Conservation (phyloP, 2,329 filamentous ascomycete genomes). For the Didymella arachidicola region DNA sequence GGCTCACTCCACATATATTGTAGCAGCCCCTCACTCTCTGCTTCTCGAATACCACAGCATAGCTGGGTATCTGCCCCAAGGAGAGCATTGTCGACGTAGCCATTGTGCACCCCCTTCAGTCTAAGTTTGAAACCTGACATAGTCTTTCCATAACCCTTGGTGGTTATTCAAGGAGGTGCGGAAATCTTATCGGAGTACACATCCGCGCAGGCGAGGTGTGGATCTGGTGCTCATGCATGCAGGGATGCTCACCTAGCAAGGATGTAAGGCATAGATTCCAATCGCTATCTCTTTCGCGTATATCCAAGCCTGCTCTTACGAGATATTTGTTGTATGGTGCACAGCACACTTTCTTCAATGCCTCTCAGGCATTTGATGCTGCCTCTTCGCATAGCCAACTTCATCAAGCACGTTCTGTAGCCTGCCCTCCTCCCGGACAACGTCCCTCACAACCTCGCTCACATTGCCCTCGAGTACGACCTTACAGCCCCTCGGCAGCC, state of each 20-base stretch:
- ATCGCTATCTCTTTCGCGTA: background rate
- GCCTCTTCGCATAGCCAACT: slow-evolving; percentile 42
- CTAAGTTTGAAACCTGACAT: too few species aligned
- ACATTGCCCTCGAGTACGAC: slow-evolving; percentile 53
- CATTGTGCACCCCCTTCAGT: too few species aligned
- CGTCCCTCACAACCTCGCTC: slow-evolving; percentile 50
- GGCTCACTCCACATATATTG: too few species aligned
- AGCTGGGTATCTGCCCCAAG: too few species aligned
- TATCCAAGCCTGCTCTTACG: too few species aligned
- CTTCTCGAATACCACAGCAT: too few species aligned
- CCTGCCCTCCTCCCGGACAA: slow-evolving; percentile 54
- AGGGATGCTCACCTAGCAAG: background rate
- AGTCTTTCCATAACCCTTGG: too few species aligned
- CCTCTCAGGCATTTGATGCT: slow-evolving; percentile 51
- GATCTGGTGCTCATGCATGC: background rate
- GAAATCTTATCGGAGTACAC: background rate
- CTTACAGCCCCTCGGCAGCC: slow-evolving; percentile 54
- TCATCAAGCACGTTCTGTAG: slow-evolving; percentile 54
- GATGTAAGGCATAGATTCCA: background rate
- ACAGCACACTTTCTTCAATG: slow-evolving; percentile 19
- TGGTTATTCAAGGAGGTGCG: too few species aligned
- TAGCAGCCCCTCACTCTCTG: too few species aligned
- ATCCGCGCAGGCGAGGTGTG: background rate
- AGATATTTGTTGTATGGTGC: too few species aligned
- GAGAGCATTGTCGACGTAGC: too few species aligned